Percentiles rank a stretch among this genome's conserved stretches.
These are phyloP conservation scores for Pythium aquatile DNA, from an alignment of 352 stramenopile species.

Conservation along the genomic window DNA sequence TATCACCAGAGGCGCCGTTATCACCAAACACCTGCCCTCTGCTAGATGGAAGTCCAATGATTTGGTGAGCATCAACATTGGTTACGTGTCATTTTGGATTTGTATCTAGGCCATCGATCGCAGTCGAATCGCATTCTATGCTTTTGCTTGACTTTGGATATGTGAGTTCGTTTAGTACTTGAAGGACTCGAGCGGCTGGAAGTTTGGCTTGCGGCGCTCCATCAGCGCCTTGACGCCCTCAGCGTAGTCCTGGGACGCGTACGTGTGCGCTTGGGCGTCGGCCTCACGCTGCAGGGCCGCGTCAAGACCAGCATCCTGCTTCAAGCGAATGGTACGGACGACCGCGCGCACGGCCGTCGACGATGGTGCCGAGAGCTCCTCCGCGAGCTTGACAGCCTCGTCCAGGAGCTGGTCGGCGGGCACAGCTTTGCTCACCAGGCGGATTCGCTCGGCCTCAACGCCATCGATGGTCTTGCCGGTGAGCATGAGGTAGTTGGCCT, in stretches of 20 bases:
- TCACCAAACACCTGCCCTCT: too few species aligned
- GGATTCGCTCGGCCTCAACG: constrained; percentile 43
- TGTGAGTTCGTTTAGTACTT: too few species aligned
- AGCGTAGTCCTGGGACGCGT: constrained; percentile 71
- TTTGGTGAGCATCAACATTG: too few species aligned
- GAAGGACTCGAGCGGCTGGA: constrained; percentile 45
- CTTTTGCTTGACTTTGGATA: too few species aligned
- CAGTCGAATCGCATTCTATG: too few species aligned
- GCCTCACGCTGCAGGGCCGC: constrained; percentile 69
- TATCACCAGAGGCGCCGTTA: too few species aligned
- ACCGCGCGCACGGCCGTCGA: constrained; percentile 69
- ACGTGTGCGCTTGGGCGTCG: constrained; percentile 79
- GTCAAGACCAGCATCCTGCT: constrained; percentile 66
- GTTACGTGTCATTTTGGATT: too few species aligned
- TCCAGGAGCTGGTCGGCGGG: constrained; percentile 43
- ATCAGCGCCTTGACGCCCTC: constrained; percentile 74
- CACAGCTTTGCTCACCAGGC: constrained; percentile 56
- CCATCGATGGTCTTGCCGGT: constrained; percentile 74
- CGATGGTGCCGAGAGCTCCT: constrained; percentile 54
- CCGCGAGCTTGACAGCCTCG: constrained; percentile 55
- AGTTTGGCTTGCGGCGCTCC: constrained; percentile 58
- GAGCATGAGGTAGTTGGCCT: constrained; percentile 72
- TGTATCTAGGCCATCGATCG: too few species aligned
- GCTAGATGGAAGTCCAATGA: too few species aligned
- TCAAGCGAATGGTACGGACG: constrained; percentile 59